A percentile compares a stretch with the other conserved stretches of the same genome.
Evolutionary conservation across 2,329 filamentous ascomycete species (phyloP).

Genomic region (Ascochyta fabae): DNA sequence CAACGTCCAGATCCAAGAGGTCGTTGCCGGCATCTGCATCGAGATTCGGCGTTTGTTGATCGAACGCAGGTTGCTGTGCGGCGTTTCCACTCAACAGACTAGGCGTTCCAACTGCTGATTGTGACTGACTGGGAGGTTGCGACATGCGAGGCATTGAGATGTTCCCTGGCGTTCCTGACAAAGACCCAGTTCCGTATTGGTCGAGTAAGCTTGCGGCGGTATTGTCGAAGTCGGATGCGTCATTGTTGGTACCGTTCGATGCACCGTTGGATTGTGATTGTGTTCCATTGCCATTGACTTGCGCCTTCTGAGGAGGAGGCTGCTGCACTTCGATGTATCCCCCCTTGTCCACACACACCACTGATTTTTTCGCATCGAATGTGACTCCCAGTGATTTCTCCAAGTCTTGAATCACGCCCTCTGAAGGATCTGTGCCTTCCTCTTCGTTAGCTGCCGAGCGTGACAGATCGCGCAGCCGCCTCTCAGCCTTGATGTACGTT

Average conservation of each 20-base stretch:
- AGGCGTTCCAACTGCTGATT: conserved; percentile 66
- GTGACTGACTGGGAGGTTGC: conserved; percentile 63
- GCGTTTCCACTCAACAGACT: conserved; percentile 35
- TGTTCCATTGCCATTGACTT: conserved; percentile 41
- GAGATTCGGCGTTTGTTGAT: conserved; percentile 32
- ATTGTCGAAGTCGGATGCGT: conserved; percentile 45
- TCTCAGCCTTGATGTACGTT: conserved; percentile 74
- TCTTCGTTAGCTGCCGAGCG: conserved; percentile 48
- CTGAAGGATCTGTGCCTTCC: conserved; percentile 58
- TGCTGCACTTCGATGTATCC: conserved; percentile 68
- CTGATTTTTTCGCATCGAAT: conserved; percentile 67
- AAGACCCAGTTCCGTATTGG: conserved; percentile 70
- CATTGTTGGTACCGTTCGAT: conserved; percentile 39
- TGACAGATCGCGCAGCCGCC: conserved; percentile 71
- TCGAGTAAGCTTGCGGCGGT: conserved; percentile 68
- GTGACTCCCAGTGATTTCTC: conserved; percentile 73
- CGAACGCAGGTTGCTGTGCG: conserved; percentile 33
- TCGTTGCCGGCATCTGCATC: conserved; percentile 39
- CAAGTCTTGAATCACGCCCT: conserved; percentile 76
- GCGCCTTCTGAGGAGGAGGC: conserved; percentile 33
- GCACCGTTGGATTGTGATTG: conserved; percentile 41
- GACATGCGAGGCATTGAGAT: conserved; percentile 63
- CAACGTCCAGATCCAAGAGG: conserved; percentile 55
- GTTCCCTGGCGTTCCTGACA: conserved; percentile 65
- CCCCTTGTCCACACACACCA: conserved; percentile 78